phyloP scores from a whole-genome alignment of 2,329 filamentous ascomycete genomes.

The Venturia carpophila region DNA sequence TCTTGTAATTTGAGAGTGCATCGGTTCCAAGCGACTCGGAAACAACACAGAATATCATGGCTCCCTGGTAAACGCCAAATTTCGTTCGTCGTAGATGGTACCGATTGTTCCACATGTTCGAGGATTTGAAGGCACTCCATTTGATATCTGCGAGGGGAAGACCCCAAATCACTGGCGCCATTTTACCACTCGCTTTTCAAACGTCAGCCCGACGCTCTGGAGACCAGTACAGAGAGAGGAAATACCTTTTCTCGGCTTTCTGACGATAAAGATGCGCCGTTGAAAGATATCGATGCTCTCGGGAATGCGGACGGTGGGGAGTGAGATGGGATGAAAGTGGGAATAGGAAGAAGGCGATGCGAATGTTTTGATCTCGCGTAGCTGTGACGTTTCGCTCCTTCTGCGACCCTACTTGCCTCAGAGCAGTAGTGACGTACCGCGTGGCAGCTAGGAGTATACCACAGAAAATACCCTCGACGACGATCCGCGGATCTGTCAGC shows the following conservation, averaged over 20 bases:
- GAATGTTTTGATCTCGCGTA: constrained; percentile 4
- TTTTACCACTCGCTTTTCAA: neutral
- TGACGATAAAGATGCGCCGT: neutral
- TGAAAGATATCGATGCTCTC: neutral
- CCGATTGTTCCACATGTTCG: constrained; percentile 49
- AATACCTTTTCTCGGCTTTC: neutral
- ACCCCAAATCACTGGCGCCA: constrained; percentile 45
- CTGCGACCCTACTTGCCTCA: constrained; percentile 5
- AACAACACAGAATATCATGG: constrained; percentile 50
- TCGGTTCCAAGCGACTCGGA: constrained; percentile 51
- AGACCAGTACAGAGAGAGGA: neutral
- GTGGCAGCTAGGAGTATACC: no score
- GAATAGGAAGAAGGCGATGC: neutral
- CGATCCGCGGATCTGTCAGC: neutral
- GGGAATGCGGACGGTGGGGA: neutral
- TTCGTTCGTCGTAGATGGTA: constrained; percentile 51
- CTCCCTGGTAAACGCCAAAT: constrained; percentile 53
- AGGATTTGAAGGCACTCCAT: constrained; percentile 50
- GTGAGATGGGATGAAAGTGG: neutral
- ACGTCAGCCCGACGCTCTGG: neutral
- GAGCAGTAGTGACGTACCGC: neutral
- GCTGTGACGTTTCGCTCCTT: neutral
- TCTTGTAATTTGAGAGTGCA: constrained; percentile 36
- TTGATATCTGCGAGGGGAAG: constrained; percentile 50
- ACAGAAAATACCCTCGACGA: neutral